A percentile compares a stretch with the other conserved stretches of the same genome.
Evolutionary conservation across 805 yeast species (phyloP).

Genomic region (Debaryomyces castellii): DNA sequence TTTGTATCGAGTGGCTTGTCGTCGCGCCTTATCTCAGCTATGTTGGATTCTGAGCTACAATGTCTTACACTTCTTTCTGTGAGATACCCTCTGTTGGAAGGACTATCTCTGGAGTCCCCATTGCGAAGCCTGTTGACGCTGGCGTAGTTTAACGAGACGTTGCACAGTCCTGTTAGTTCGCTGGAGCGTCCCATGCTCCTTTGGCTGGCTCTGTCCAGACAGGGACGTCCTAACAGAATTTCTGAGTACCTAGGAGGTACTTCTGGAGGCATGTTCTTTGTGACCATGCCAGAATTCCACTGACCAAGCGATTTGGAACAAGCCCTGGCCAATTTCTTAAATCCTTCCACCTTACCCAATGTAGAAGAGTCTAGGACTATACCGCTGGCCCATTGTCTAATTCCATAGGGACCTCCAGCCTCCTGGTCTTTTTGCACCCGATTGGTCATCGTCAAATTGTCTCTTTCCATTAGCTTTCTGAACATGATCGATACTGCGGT

Average conservation of each 20-base stretch:
- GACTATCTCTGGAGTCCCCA: not conserved
- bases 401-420: not conserved
- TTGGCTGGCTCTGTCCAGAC: not conserved
- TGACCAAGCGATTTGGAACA: conserved; percentile 7
- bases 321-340: conserved; percentile 8
- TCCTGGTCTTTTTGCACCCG: not conserved
- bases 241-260: not conserved
- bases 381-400: not conserved
- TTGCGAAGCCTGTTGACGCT: not conserved
- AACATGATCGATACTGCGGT: not conserved
- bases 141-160: not conserved
- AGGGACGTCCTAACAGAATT: not conserved
- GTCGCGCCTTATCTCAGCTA: not conserved
- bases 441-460: not conserved
- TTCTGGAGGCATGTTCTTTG: not conserved
- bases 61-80: conserved; percentile 5
- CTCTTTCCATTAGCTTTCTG: not conserved
- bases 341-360: conserved; percentile 3
- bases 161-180: not conserved
- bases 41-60: not conserved
- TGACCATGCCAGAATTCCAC: conserved; percentile 4
- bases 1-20: conserved; percentile 4
- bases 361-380: not conserved
- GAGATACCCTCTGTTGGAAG: not conserved
- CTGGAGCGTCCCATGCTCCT: not conserved